These are phyloP conservation scores for Antitrichia curtipendula DNA, from an alignment of 225 moss, liverwort and hornwort genomes.

Conservation along the genomic window DNA sequence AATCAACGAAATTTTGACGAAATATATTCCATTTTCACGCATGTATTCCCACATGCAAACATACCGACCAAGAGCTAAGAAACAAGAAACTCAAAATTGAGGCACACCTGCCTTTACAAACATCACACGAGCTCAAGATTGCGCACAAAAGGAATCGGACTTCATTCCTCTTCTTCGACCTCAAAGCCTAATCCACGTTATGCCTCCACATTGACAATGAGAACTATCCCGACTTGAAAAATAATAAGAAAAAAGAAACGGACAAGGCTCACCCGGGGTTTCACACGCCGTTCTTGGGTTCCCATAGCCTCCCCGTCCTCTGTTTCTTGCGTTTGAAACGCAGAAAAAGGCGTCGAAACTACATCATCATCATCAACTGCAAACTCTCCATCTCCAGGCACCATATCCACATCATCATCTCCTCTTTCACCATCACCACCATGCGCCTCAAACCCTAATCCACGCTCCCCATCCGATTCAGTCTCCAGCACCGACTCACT, in stretches of 20 bases:
- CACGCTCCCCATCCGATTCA: neutral
- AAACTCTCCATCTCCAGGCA: neutral
- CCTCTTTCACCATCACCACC: neutral
- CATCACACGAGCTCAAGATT: neutral
- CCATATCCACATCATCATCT: neutral
- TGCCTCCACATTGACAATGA: neutral
- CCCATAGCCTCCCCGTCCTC: constrained; percentile 28
- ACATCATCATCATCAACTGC: constrained; percentile 13
- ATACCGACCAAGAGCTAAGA: neutral
- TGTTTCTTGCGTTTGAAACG: constrained; percentile 24
- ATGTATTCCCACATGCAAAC: neutral
- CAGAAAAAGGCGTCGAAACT: constrained; percentile 16
- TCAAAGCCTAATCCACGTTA: neutral
- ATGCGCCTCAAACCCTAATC: neutral
- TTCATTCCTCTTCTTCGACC: neutral
- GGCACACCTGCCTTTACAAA: neutral
- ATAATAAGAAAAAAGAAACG: neutral
- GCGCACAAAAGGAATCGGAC: neutral
- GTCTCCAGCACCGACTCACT: neutral
- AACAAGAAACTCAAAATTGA: neutral
- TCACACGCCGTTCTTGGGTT: constrained; percentile 26
- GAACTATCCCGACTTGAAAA: neutral
- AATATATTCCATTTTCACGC: neutral
- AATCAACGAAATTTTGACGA: neutral
- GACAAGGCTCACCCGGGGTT: constrained; percentile 20